Conservation (phyloP, 1,139 yeast genomes). For the Hansenula lynferdii region DNA sequence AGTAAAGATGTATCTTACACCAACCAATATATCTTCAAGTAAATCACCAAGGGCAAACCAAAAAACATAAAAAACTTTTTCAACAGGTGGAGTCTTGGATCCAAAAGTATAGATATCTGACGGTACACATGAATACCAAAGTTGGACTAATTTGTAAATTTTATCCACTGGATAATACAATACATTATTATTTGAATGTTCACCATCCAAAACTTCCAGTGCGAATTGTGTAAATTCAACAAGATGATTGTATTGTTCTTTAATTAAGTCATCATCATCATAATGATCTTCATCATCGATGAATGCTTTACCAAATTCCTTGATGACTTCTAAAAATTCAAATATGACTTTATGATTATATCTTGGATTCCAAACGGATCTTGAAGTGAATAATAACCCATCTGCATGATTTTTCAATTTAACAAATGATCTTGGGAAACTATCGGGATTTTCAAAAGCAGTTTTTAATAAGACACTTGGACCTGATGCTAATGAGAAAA, state of each 20-base stretch:
- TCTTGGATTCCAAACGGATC: constrained; percentile 15
- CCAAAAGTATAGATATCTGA: constrained; percentile 12
- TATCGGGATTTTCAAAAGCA: constrained; percentile 11
- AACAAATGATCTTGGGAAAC: constrained; percentile 10
- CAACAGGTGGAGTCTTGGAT: constrained; percentile 5
- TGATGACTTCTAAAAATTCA: constrained; percentile 12
- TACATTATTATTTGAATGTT: constrained; percentile 9
- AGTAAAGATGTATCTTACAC: constrained; percentile 17
- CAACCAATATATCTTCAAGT: constrained; percentile 12
- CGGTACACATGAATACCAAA: constrained; percentile 15
- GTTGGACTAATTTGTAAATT: constrained; percentile 8
- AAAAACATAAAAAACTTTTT: constrained; percentile 13
- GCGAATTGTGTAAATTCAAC: constrained; percentile 5
- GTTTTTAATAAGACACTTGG: constrained; percentile 13
- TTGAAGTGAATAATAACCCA: constrained; percentile 12
- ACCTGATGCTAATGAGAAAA: constrained; percentile 14
- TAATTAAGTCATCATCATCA: constrained; percentile 8
- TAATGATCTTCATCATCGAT: constrained; percentile 7
- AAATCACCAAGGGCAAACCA: constrained; percentile 14
- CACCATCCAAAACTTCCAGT: constrained; percentile 6
- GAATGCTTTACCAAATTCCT: constrained; percentile 14
- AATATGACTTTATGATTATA: constrained; percentile 11
- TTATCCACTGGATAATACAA: constrained; percentile 17
- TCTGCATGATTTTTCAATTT: constrained; percentile 12
- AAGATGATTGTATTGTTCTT: constrained; percentile 7